These are phyloP conservation scores for Candida maesae DNA, from an alignment of 805 yeast species.

Conservation along the genomic window DNA sequence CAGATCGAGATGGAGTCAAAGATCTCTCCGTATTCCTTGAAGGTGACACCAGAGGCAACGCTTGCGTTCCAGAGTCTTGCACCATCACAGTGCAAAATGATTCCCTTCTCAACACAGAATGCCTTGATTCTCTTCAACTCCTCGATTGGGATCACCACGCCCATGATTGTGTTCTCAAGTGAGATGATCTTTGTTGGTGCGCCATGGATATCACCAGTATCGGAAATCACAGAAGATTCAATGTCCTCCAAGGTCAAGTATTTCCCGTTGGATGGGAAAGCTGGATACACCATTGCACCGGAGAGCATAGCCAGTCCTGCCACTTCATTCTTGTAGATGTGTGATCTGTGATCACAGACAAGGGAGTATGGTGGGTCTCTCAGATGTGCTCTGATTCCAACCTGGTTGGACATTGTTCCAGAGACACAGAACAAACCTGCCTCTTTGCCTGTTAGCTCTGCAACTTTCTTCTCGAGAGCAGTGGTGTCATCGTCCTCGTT, in stretches of 20 bases:
- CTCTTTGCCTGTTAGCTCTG: slow-evolving; percentile 70
- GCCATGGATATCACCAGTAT: slow-evolving; percentile 77
- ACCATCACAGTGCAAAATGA: slow-evolving; percentile 83
- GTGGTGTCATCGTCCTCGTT: slow-evolving; percentile 73
- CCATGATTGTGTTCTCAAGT: slow-evolving; percentile 83
- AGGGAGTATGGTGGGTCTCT: slow-evolving; percentile 81
- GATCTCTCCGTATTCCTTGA: slow-evolving; percentile 65
- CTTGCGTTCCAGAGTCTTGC: slow-evolving; percentile 92
- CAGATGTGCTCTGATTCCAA: slow-evolving; percentile 76
- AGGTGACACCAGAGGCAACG: slow-evolving; percentile 50
- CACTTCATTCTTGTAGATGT: slow-evolving; percentile 78
- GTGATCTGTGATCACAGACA: slow-evolving; percentile 80
- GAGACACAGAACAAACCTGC: slow-evolving; percentile 82
- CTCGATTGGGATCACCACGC: slow-evolving; percentile 75
- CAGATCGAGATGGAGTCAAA: slow-evolving; percentile 92
- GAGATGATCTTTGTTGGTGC: slow-evolving; percentile 85
- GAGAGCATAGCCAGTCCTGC: slow-evolving; percentile 87
- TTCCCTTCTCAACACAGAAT: slow-evolving; percentile 60
- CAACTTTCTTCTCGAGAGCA: slow-evolving; percentile 60
- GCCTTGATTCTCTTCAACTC: slow-evolving; percentile 69
- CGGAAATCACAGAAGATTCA: slow-evolving; percentile 50
- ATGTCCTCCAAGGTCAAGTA: slow-evolving; percentile 79
- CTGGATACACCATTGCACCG: slow-evolving; percentile 91
- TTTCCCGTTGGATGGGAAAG: slow-evolving; percentile 68
- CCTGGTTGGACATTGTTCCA: slow-evolving; percentile 88